Conservation (phyloP, 2,329 filamentous ascomycete genomes). For the Pestalotiopsis sp. region DNA sequence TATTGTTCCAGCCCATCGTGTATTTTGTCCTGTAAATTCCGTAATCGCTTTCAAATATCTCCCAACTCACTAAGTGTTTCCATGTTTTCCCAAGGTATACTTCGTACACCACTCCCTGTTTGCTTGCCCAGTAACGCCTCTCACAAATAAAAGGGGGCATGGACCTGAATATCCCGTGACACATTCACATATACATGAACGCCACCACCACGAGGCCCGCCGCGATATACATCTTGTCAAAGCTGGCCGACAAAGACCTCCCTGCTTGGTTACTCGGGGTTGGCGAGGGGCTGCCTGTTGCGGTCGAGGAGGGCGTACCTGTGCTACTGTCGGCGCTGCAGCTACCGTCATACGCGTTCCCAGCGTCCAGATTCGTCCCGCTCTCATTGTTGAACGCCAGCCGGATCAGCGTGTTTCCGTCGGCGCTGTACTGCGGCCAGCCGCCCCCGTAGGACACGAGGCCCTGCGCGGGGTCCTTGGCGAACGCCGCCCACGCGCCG, state of each 20-base stretch:
- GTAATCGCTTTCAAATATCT: neutral
- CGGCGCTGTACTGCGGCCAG: slow-evolving; percentile 3
- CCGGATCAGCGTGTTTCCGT: neutral
- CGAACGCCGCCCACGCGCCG: slow-evolving; percentile 8
- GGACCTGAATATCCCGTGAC: neutral
- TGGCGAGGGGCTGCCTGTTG: slow-evolving; percentile 1
- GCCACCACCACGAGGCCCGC: neutral
- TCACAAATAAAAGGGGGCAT: neutral
- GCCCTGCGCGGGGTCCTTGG: slow-evolving; percentile 4
- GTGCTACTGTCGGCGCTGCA: neutral
- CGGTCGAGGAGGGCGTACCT: slow-evolving; percentile 5
- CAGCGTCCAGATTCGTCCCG: neutral
- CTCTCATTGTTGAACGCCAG: slow-evolving; percentile 4
- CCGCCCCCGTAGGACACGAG: slow-evolving; percentile 5
- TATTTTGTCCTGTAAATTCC: neutral
- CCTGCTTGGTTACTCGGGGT: slow-evolving; percentile 5
- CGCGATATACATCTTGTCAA: neutral
- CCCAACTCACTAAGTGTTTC: neutral
- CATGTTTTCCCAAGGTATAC: neutral
- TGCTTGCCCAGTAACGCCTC: neutral
- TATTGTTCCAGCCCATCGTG: neutral
- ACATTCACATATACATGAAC: neutral
- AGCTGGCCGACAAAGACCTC: neutral
- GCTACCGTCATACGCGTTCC: neutral
- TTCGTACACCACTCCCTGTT: neutral